Percentiles rank a stretch among this genome's conserved stretches.
phyloP scores from a whole-genome alignment of 805 yeast genomes.

The Saccharomycodes ludwigii region DNA sequence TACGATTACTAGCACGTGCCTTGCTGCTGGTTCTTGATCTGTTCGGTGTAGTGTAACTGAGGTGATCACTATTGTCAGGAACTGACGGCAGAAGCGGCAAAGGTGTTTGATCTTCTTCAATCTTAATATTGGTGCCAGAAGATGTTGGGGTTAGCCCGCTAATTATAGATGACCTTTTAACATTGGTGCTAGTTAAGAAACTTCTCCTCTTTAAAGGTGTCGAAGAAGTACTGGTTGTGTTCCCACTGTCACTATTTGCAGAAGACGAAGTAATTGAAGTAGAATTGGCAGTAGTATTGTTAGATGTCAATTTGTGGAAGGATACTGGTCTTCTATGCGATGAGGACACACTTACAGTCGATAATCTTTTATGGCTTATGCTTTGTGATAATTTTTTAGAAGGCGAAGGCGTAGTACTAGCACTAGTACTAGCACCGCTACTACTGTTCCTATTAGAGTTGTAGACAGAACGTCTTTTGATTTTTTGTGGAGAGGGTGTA shows the following conservation, averaged over 20 bases:
- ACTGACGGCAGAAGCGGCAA: too few species aligned
- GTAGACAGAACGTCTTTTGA: constrained; percentile 3
- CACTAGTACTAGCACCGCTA: background rate
- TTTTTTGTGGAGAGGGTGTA: constrained; percentile 10
- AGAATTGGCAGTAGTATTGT: constrained; percentile 13
- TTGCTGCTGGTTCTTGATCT: too few species aligned
- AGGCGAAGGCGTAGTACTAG: constrained; percentile 4
- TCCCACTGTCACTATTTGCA: constrained; percentile 2
- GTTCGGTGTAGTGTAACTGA: too few species aligned
- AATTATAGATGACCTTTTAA: too few species aligned
- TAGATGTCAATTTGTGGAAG: constrained; percentile 25
- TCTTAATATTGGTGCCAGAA: too few species aligned
- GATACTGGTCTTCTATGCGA: constrained; percentile 39
- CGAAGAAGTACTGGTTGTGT: constrained; percentile 1
- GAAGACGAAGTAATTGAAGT: constrained; percentile 12
- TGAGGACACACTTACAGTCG: constrained; percentile 33
- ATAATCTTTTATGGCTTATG: too few species aligned
- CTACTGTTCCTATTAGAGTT: background rate
- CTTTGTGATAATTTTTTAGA: too few species aligned
- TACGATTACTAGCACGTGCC: too few species aligned
- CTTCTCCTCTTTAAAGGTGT: background rate
- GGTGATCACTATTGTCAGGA: too few species aligned
- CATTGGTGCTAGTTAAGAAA: too few species aligned
- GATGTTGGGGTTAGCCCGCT: too few species aligned
- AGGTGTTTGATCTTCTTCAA: too few species aligned